These are phyloP conservation scores for Nakazawaea populi DNA, from an alignment of 805 yeast species.

Conservation along the genomic window DNA sequence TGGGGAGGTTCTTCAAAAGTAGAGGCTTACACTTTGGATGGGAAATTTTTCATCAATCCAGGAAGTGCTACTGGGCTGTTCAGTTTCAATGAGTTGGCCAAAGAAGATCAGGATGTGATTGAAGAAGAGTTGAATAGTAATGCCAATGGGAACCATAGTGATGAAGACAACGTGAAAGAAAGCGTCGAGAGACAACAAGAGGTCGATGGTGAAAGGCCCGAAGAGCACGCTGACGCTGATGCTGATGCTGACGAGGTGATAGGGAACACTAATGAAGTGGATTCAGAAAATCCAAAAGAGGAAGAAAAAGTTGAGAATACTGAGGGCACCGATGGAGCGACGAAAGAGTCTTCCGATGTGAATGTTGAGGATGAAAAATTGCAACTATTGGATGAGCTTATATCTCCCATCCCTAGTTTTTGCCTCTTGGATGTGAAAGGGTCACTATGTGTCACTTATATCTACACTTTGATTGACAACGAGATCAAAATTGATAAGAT, in stretches of 20 bases:
- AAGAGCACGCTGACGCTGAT: too few relatives aligned
- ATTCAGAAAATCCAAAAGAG: too few relatives aligned
- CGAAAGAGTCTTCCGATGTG: neutral
- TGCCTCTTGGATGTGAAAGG: constrained; percentile 86
- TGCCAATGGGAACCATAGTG: constrained; percentile 13
- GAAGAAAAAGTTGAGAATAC: constrained; percentile 13
- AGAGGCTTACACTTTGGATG: constrained; percentile 90
- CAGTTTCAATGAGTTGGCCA: constrained; percentile 55
- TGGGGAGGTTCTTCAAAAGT: constrained; percentile 94
- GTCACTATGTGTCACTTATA: constrained; percentile 68
- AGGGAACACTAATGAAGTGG: too few relatives aligned
- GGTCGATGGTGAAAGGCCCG: too few relatives aligned
- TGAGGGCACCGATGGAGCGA: neutral
- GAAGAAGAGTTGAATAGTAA: constrained; percentile 23
- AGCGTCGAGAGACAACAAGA: too few relatives aligned
- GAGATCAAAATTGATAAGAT: constrained; percentile 92
- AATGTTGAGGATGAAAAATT: constrained; percentile 14
- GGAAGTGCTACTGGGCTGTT: constrained; percentile 96
- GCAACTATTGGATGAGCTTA: constrained; percentile 21
- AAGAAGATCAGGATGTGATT: constrained; percentile 39
- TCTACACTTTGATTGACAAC: constrained; percentile 73
- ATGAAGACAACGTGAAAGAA: constrained; percentile 13
- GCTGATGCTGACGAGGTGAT: too few relatives aligned
- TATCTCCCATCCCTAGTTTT: constrained; percentile 69
- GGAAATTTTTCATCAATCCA: constrained; percentile 91